Evolutionary conservation across 306 rosid species (phyloP).

Genomic region (Psophocarpus tetragonolobus): DNA sequence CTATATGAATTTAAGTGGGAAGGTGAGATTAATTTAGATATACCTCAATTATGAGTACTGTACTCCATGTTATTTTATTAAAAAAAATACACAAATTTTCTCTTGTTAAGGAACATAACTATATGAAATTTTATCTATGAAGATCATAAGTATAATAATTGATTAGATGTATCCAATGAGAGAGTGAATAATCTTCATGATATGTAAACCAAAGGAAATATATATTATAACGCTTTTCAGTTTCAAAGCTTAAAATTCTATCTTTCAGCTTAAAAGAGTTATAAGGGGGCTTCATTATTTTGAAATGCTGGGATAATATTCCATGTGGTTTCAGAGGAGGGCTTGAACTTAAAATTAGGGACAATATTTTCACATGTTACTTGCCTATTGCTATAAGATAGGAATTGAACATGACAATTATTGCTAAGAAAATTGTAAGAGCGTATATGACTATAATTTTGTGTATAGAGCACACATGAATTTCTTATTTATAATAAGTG

Average conservation of each 20-base stretch:
- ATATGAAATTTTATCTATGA: neutral
- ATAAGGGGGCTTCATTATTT: neutral
- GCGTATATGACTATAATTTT: no score
- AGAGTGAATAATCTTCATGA: neutral
- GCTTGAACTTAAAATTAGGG: neutral
- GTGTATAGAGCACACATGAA: no score
- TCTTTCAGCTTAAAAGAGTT: neutral
- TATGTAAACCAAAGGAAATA: neutral
- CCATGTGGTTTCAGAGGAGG: neutral
- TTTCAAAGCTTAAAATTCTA: neutral
- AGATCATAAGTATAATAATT: neutral
- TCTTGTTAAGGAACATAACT: neutral
- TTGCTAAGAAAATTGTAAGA: neutral
- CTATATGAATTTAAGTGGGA: neutral
- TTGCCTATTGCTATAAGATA: slow-evolving; percentile 4
- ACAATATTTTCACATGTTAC: neutral
- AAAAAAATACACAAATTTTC: neutral
- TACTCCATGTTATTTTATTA: neutral
- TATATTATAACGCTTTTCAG: neutral
- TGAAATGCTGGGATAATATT: slow-evolving; percentile 10
- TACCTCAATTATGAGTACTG: neutral
- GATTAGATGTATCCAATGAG: neutral
- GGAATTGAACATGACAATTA: neutral
- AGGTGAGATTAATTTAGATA: neutral
- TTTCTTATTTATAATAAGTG: no score